Evolutionary conservation across 2,329 filamentous ascomycete species (phyloP), one percentile per base, ranked within the genome.

Genomic region (Diaporthe humulicola): DNA sequence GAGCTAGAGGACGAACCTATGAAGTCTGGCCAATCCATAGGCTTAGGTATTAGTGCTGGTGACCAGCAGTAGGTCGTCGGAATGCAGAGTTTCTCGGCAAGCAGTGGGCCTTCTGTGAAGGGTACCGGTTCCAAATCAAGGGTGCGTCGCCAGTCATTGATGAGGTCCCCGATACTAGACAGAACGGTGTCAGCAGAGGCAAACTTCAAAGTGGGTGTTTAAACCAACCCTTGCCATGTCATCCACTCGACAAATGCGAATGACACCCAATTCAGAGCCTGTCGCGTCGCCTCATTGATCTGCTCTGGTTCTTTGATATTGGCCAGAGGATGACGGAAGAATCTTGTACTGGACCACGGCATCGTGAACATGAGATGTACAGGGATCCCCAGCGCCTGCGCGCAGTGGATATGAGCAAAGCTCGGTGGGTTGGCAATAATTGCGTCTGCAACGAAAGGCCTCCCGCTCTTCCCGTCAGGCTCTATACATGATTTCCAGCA

Each of bases 361-460:
- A 71, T 71, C 33, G 69, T 71, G 36, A 71, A 71, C 69, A 71
- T 71, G 22, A 71, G 38, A 22, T 71, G 69, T 6, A 71, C 38
- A 5, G 69, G 69, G 2, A 71, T 57, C 1, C 69, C 52, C 54
- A 71, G 69, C 33, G 69, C 69, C 8, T 71, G 48, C 12, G 69
- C 69, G 48, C 69, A 71, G 52, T 71, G 69, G 3, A 71, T 36
- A 58, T 71, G 69, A 3, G 50, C 69, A 25, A 71, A 71, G 36
- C 69, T 71, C 6, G 69, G 69, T 33, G 69, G 69, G 38, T 87
- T 90, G 1, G 88, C 88, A 71, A 90, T 89, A 57, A 90, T 90
- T 4, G 84, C 84, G 69, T 90, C 86, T 4, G 88, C 88, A n/a
- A 90, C 82, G 76, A 90, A 90, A 1, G 87, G 86, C 28, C 82